Evolutionary conservation across 495 filamentous ascomycete genomes (phyloP).

Genomic region (Xylaria curta): DNA sequence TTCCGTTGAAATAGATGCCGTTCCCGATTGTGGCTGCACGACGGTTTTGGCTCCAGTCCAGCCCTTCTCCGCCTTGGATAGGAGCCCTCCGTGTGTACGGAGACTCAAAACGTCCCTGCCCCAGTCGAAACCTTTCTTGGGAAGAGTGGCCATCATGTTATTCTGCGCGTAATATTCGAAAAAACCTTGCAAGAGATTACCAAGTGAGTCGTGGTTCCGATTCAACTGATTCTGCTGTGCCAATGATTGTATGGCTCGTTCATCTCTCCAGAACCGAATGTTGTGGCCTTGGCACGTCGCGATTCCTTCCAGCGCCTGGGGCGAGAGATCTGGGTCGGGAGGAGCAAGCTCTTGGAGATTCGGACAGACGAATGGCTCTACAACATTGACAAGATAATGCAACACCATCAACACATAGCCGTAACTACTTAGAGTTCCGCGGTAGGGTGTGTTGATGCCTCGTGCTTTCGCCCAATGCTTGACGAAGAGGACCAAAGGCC

Average conservation of each 20-base stretch:
- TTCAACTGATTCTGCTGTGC: constrained; percentile 60
- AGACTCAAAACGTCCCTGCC: constrained; percentile 72
- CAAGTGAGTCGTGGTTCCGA: constrained; percentile 66
- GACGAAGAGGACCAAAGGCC: constrained; percentile 77
- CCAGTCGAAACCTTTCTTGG: constrained; percentile 69
- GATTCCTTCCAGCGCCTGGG: constrained; percentile 48
- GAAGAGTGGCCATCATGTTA: constrained; percentile 48
- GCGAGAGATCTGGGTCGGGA: constrained; percentile 46
- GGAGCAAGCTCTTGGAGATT: constrained; percentile 72
- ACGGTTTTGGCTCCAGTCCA: constrained; percentile 76
- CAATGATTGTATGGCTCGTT: constrained; percentile 62
- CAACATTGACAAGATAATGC: constrained; percentile 85
- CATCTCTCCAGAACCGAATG: constrained; percentile 73
- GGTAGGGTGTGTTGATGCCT: constrained; percentile 81
- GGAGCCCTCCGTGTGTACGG: constrained; percentile 69
- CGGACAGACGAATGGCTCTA: constrained; percentile 74
- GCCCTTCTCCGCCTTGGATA: constrained; percentile 73
- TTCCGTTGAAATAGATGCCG: constrained; percentile 24
- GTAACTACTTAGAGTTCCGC: constrained; percentile 82
- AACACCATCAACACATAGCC: constrained; percentile 92
- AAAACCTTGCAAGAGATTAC: constrained; percentile 72
- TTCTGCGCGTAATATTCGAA: constrained; percentile 78
- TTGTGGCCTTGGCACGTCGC: constrained; percentile 61
- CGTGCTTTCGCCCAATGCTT: constrained; percentile 84
- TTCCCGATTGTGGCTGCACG: constrained; percentile 36